A percentile compares a stretch with the other conserved stretches of the same genome.
phyloP scores from a whole-genome alignment of 345 rosid species.

The Populus deltoides region DNA sequence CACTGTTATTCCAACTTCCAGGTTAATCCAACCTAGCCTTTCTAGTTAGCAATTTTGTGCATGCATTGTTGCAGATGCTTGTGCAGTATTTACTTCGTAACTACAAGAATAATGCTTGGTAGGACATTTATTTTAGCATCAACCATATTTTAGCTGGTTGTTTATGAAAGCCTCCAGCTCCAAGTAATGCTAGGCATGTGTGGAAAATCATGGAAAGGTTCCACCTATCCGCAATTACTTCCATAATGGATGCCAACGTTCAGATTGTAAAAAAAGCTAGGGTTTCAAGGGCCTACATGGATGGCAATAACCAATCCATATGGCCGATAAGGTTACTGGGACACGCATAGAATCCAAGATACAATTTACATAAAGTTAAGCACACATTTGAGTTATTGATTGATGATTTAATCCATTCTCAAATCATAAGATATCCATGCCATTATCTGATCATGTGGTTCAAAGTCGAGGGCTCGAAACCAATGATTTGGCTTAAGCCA shows the following conservation, averaged over 20 bases:
- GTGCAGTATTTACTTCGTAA: neutral
- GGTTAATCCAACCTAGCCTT: conserved; percentile 13
- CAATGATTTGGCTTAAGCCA: conserved; percentile 3
- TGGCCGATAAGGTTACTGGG: neutral
- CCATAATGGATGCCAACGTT: neutral
- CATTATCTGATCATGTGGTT: neutral
- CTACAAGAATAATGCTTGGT: neutral
- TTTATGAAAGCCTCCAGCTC: neutral
- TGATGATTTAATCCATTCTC: conserved; percentile 1
- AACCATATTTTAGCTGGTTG: neutral
- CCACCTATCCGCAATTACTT: conserved; percentile 6
- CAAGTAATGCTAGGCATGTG: neutral
- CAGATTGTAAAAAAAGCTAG: neutral
- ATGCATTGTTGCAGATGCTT: neutral
- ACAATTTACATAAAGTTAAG: neutral
- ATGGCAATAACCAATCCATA: neutral
- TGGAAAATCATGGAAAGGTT: conserved; percentile 5
- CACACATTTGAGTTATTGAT: too few relatives aligned
- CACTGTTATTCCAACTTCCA: conserved; percentile 4
- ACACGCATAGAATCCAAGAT: conserved; percentile 23
- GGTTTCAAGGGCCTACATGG: neutral
- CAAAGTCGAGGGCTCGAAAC: neutral
- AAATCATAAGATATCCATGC: neutral
- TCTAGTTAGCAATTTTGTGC: neutral
- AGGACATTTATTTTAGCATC: neutral